Evolutionary conservation across 257 asterid species (phyloP).

Genomic region (Solanum appendiculatum): DNA sequence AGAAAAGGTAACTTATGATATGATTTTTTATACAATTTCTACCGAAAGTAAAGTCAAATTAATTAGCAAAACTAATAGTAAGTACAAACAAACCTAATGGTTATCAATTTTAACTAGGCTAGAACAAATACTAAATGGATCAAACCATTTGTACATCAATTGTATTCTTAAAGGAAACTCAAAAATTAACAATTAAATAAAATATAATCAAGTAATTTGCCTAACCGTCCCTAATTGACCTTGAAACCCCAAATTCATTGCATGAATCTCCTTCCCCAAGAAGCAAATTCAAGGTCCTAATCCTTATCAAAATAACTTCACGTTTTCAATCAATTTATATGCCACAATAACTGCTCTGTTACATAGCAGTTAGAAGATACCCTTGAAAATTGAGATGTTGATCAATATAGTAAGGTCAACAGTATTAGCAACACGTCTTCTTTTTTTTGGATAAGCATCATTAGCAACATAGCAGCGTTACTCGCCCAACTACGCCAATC

Average conservation of each 20-base stretch:
- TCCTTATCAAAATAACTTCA: not conserved
- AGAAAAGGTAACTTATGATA: too few species aligned
- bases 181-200: not conserved
- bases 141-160: not conserved
- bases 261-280: not conserved
- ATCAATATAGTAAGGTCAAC: not conserved
- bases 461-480: not conserved
- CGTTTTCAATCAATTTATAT: not conserved
- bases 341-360: not conserved
- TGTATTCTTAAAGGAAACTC: not conserved
- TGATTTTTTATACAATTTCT: not conserved
- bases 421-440: not conserved
- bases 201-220: not conserved
- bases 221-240: not conserved
- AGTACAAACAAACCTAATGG: not conserved
- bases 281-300: not conserved
- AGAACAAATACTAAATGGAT: not conserved
- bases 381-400: not conserved
- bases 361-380: not conserved
- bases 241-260: not conserved
- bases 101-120: not conserved
- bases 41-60: not conserved
- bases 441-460: not conserved
- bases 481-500: too few species aligned
- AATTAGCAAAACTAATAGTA: not conserved